phyloP scores from a whole-genome alignment of 345 rosid species.

The Anastatica hierochuntica region DNA sequence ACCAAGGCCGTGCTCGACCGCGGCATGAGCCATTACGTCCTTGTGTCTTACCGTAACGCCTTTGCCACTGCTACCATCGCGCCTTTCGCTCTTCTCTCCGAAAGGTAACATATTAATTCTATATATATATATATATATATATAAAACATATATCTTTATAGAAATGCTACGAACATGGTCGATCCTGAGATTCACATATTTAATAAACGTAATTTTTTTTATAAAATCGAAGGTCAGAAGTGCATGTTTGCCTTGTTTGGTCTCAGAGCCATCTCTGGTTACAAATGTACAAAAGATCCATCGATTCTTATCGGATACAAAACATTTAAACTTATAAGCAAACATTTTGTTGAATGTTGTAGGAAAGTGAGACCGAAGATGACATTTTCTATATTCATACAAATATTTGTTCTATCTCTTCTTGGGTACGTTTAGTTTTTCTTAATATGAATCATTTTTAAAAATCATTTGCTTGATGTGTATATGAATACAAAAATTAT shows the following conservation, averaged over 20 bases:
- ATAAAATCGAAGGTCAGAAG: too few species aligned
- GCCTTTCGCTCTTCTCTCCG: constrained; percentile 64
- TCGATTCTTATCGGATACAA: background rate
- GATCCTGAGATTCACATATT: too few species aligned
- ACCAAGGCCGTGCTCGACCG: constrained; percentile 73
- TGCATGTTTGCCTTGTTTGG: too few species aligned
- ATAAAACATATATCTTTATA: too few species aligned
- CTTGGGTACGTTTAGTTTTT: constrained; percentile 74
- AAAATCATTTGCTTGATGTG: too few species aligned
- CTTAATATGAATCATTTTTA: background rate
- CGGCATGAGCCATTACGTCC: constrained; percentile 73
- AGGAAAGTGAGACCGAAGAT: constrained; percentile 75
- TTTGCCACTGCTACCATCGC: constrained; percentile 52
- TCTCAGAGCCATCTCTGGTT: too few species aligned
- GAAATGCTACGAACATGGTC: too few species aligned
- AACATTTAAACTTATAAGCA: background rate
- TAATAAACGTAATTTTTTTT: too few species aligned
- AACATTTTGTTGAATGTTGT: constrained; percentile 1
- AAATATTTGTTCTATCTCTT: constrained; percentile 64
- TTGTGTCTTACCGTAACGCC: constrained; percentile 73
- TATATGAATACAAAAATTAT: too few species aligned
- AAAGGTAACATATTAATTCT: too few species aligned
- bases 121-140: too few species aligned
- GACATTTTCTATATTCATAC: constrained; percentile 65
- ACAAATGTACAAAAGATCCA: too few species aligned